phyloP scores from a whole-genome alignment of 495 filamentous ascomycete species.

The Penicillium samsonianum region DNA sequence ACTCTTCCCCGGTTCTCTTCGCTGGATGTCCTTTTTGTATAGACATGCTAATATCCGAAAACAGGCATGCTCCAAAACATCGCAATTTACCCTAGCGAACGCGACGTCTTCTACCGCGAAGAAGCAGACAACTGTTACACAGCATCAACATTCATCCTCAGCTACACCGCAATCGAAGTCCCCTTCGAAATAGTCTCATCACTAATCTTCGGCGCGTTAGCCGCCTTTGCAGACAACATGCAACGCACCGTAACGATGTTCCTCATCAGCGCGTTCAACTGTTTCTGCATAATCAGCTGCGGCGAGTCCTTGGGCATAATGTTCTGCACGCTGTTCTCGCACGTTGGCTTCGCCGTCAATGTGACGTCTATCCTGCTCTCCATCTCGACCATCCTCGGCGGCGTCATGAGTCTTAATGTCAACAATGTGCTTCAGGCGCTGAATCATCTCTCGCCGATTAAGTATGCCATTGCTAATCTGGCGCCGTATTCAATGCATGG shows the following conservation, averaged over 20 bases:
- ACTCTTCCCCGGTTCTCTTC: neutral
- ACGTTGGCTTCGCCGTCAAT: constrained; percentile 75
- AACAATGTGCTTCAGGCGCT: constrained; percentile 63
- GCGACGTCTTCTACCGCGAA: constrained; percentile 71
- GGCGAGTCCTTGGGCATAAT: constrained; percentile 78
- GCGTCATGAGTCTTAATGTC: constrained; percentile 66
- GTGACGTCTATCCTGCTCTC: constrained; percentile 63
- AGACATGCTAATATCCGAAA: constrained; percentile 21
- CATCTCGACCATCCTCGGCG: constrained; percentile 66
- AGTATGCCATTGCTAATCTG: constrained; percentile 64
- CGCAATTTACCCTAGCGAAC: constrained; percentile 67
- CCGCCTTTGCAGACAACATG: constrained; percentile 61
- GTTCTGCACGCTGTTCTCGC: constrained; percentile 73
- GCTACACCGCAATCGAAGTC: constrained; percentile 66
- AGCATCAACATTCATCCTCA: constrained; percentile 64
- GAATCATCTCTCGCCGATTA: constrained; percentile 70
- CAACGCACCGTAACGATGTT: constrained; percentile 60
- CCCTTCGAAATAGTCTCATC: constrained; percentile 66
- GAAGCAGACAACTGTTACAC: constrained; percentile 67
- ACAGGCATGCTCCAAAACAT: constrained; percentile 78
- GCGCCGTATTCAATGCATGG: constrained; percentile 58
- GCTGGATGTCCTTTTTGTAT: neutral
- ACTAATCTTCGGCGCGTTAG: constrained; percentile 63
- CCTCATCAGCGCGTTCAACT: constrained; percentile 65
- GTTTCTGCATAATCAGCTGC: constrained; percentile 70